Conservation (phyloP, 2,329 filamentous ascomycete species). For the Fusarium albidum region DNA sequence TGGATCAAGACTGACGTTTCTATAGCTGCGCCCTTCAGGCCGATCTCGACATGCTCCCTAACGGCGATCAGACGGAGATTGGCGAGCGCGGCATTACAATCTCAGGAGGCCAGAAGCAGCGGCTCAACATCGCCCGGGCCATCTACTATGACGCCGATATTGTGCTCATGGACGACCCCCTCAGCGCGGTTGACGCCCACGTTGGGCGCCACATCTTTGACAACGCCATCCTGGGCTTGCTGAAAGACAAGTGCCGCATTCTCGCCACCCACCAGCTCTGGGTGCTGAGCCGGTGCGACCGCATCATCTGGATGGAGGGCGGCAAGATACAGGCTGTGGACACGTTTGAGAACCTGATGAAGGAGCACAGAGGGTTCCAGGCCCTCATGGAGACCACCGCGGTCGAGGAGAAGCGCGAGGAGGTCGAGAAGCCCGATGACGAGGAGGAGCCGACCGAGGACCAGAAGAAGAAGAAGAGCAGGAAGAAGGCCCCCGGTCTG, state of each 20-base stretch:
- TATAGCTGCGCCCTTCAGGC: constrained; percentile 78
- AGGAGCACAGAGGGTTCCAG: constrained; percentile 78
- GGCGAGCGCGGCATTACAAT: constrained; percentile 96
- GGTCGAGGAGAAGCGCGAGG: constrained; percentile 68
- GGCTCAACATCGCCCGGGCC: constrained; percentile 89
- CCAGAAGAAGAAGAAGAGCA: constrained; percentile 61
- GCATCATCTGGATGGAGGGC: constrained; percentile 92
- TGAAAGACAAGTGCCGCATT: constrained; percentile 89
- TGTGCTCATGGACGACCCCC: constrained; percentile 73
- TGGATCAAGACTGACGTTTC: constrained; percentile 7
- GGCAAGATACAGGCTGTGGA: constrained; percentile 86
- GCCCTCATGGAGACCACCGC: constrained; percentile 87
- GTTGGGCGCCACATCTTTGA: constrained; percentile 86
- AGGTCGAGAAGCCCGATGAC: constrained; percentile 56
- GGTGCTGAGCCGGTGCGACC: constrained; percentile 88
- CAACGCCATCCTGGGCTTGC: constrained; percentile 87
- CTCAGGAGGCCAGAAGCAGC: constrained; percentile 93
- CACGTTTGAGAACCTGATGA: constrained; percentile 89
- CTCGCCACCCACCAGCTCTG: constrained; percentile 95
- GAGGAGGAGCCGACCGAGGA: constrained; percentile 48
- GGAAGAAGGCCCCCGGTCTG: constrained; percentile 66
- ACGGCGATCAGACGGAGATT: constrained; percentile 89
- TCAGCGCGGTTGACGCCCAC: constrained; percentile 75
- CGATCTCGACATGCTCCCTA: constrained; percentile 92
- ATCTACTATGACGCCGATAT: constrained; percentile 76